Evolutionary conservation across 352 stramenopile genomes (phyloP).

Genomic region (Globisporangium recalcitrans): DNA sequence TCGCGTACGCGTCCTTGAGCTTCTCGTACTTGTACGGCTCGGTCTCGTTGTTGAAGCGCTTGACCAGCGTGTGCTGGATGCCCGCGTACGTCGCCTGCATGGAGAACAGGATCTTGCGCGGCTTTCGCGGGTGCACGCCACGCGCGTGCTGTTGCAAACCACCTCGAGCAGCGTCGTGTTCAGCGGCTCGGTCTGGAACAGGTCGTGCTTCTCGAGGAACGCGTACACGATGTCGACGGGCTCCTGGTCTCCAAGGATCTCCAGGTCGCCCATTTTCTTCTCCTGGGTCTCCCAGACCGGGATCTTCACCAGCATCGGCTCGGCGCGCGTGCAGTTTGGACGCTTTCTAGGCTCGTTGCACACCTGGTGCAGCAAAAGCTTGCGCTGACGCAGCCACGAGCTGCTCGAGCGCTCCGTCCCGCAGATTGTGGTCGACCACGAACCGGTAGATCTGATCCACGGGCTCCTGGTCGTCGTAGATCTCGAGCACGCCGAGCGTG

Average conservation of each 20-base stretch:
- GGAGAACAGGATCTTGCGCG: slow-evolving; percentile 69
- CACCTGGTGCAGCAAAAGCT: slow-evolving; percentile 61
- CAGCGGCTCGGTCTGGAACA: slow-evolving; percentile 76
- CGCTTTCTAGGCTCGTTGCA: slow-evolving; percentile 57
- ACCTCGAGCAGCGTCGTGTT: slow-evolving; percentile 66
- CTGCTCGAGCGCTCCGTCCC: slow-evolving; percentile 29
- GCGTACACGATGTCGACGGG: slow-evolving; percentile 78
- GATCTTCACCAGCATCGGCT: slow-evolving; percentile 69
- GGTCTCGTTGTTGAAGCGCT: slow-evolving; percentile 83
- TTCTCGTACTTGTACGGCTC: slow-evolving; percentile 84
- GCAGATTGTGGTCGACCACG: slow-evolving; percentile 39
- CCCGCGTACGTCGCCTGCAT: slow-evolving; percentile 74
- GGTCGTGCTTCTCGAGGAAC: slow-evolving; percentile 82
- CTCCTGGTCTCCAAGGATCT: slow-evolving; percentile 76
- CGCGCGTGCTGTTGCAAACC: slow-evolving; percentile 69
- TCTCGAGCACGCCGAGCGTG: slow-evolving; percentile 44
- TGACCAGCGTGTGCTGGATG: slow-evolving; percentile 65
- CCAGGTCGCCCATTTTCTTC: slow-evolving; percentile 65
- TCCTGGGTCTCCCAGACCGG: slow-evolving; percentile 67
- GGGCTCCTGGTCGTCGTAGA: slow-evolving; percentile 62
- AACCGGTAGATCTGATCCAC: slow-evolving; percentile 74
- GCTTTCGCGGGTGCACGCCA: slow-evolving; percentile 47
- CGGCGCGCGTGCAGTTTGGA: slow-evolving; percentile 72
- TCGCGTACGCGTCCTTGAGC: slow-evolving; percentile 68
- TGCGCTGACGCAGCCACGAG: slow-evolving; percentile 41